These are phyloP conservation scores for Populus nigra DNA, from an alignment of 345 rosid species.

Conservation along the genomic window DNA sequence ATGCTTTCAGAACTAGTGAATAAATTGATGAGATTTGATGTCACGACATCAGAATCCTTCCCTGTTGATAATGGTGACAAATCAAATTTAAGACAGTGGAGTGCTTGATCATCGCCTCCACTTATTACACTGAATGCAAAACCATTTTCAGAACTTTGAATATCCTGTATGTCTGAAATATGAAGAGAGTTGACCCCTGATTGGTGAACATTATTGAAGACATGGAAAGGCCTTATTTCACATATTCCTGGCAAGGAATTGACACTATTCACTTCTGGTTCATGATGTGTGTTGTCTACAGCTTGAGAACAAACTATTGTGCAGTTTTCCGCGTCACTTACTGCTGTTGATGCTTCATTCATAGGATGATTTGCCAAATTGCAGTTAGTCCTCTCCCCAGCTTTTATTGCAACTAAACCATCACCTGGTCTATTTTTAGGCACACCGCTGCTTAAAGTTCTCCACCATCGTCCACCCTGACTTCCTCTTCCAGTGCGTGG, in stretches of 20 bases:
- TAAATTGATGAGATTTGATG: slow-evolving; percentile 11
- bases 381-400: slow-evolving; percentile 18
- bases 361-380: slow-evolving; percentile 13
- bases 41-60: slow-evolving; percentile 19
- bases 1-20: slow-evolving; percentile 22
- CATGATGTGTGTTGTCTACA: slow-evolving; percentile 15
- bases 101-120: slow-evolving; percentile 97
- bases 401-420: slow-evolving; percentile 14
- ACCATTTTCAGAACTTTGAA: slow-evolving; percentile 29
- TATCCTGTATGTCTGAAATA: slow-evolving; percentile 44
- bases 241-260: slow-evolving; percentile 39
- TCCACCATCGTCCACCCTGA: slow-evolving; percentile 91
- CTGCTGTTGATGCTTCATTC: slow-evolving; percentile 9
- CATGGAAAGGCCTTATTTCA: slow-evolving; percentile 60
- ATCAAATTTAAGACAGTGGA: slow-evolving; percentile 54
- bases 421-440: slow-evolving; percentile 27
- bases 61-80: slow-evolving; percentile 20
- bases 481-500: slow-evolving; percentile 96
- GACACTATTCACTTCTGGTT: slow-evolving; percentile 29
- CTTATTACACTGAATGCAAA: slow-evolving; percentile 54
- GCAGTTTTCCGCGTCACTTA: slow-evolving; percentile 11
- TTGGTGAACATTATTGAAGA: slow-evolving; percentile 58
- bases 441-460: slow-evolving; percentile 35
- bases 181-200: slow-evolving; percentile 91
- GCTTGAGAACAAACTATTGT: slow-evolving; percentile 23